These are phyloP conservation scores for Sanghuangporus weigelae DNA, from an alignment of 1,284 basidiomycete genomes.

Conservation along the genomic window DNA sequence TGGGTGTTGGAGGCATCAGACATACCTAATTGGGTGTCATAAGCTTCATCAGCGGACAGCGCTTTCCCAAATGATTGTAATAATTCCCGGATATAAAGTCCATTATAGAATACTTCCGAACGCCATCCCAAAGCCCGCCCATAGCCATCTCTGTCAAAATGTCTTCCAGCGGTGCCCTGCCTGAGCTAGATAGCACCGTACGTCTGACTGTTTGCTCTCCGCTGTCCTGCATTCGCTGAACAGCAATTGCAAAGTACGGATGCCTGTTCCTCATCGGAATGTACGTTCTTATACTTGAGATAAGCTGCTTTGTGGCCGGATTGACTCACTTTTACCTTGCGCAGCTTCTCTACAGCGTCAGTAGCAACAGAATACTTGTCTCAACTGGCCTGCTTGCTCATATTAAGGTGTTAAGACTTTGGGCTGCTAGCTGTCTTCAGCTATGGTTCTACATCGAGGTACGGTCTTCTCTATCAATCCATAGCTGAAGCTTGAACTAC, in stretches of 20 bases:
- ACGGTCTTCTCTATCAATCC: background rate
- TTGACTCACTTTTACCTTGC: background rate
- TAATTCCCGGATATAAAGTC: background rate
- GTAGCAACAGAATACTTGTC: background rate
- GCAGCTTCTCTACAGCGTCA: background rate
- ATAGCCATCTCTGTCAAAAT: background rate
- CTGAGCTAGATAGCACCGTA: background rate
- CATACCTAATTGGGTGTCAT: too few species aligned
- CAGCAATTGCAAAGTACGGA: background rate
- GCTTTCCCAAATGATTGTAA: too few species aligned
- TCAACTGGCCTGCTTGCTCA: background rate
- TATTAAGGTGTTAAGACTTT: background rate
- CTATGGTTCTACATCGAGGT: background rate
- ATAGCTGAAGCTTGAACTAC: background rate
- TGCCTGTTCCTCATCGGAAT: background rate
- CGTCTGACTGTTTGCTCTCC: background rate
- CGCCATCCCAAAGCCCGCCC: background rate
- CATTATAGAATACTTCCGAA: background rate
- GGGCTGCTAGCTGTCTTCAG: background rate
- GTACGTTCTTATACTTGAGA: background rate
- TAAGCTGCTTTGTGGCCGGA: background rate
- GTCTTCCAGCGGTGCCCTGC: background rate
- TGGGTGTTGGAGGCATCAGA: too few species aligned
- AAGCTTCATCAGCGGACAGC: too few species aligned
- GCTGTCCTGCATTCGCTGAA: background rate